Base-by-base conservation (phyloP, 1,139 yeast genomes). In the Candida sojae region DNA sequence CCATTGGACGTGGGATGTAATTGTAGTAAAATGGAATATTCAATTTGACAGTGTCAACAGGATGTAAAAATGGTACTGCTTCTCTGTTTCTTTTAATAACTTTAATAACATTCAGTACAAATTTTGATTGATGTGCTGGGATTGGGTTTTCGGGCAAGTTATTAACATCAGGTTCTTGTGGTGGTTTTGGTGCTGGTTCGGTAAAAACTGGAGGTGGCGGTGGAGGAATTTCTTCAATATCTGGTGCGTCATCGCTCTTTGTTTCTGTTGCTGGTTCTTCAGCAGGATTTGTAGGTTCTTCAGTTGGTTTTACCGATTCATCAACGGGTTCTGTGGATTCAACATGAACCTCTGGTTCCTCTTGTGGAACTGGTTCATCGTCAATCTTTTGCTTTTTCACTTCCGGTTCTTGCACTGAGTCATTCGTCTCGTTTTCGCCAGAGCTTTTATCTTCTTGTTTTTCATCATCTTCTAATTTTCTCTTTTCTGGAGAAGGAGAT, bases 1-100 rank as follows among this genome's bases (percentile, higher is more conserved):
- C 98, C 98, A 95, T 93, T 37, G 99, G 99, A 57, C 88, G 76
- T 53, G 81, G 79, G 58, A 95, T 84, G 60, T 83, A 84, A 60
- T 90, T 90, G 65, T 86, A 89, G 66, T 93, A 93, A 51, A 88
- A 83, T 3, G 99, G 99, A 50, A 95, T 88, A 61, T 92, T 91
- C 55, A 91, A 79, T 63, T 89, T 90, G 47, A 88, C 85, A 4
- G 82, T 87, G 63, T 93, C 98, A 37, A 93, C 99, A 0, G 99
- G 99, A 48, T 76, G 83, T 44, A 89, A 62, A 64, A 93, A 93
- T 3, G 99, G 99, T 26, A 78, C 83, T 1, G 98, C 96, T 68
- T 95, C 99, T 67, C 92, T 89, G 60, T 92, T 78, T 55, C 98
- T 75, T 66, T 89, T 91, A 48, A 95, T 86, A 13, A 96, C 93